phyloP scores from a whole-genome alignment of 345 rosid genomes.

The Populus simonii region DNA sequence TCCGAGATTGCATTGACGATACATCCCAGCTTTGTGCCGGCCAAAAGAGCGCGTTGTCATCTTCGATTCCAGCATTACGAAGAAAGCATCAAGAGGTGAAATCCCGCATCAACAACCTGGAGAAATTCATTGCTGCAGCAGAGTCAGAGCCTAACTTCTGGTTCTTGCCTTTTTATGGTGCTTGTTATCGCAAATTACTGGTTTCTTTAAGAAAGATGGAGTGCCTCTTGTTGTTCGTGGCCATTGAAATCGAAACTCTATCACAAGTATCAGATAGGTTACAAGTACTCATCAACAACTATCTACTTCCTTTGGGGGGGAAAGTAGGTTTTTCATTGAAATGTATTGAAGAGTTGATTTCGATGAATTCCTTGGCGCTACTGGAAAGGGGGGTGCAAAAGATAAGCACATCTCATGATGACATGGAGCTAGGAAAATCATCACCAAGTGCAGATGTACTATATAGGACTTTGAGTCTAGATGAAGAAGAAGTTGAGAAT shows the following conservation, averaged over 20 bases:
- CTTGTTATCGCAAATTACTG: slow-evolving; percentile 38
- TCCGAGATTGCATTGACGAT: slow-evolving; percentile 26
- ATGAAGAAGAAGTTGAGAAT: slow-evolving; percentile 18
- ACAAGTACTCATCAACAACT: slow-evolving; percentile 23
- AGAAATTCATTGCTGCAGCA: slow-evolving; percentile 46
- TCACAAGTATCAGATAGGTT: slow-evolving; percentile 23
- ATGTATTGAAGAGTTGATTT: slow-evolving; percentile 37
- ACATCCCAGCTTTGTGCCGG: slow-evolving; percentile 20
- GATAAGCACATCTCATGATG: slow-evolving; percentile 40
- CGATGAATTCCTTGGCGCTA: slow-evolving; percentile 28
- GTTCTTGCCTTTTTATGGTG: slow-evolving; percentile 44
- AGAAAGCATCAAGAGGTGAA: slow-evolving; percentile 35
- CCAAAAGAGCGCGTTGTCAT: slow-evolving; percentile 21
- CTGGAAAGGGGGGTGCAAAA: slow-evolving; percentile 33
- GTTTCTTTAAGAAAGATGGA: slow-evolving; percentile 38
- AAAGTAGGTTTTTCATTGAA: slow-evolving; percentile 37
- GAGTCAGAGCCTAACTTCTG: slow-evolving; percentile 53
- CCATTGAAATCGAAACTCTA: slow-evolving; percentile 32
- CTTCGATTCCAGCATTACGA: slow-evolving; percentile 25
- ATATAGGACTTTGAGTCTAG: slow-evolving; percentile 19
- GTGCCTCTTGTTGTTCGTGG: slow-evolving; percentile 43
- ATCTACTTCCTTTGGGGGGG: slow-evolving; percentile 40
- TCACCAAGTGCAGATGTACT: slow-evolving; percentile 14
- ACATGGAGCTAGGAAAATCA: slow-evolving; percentile 49
- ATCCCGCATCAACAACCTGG: slow-evolving; percentile 29